These are phyloP conservation scores for Lipomyces sp. DNA, from an alignment of 805 yeast genomes.

Conservation along the genomic window DNA sequence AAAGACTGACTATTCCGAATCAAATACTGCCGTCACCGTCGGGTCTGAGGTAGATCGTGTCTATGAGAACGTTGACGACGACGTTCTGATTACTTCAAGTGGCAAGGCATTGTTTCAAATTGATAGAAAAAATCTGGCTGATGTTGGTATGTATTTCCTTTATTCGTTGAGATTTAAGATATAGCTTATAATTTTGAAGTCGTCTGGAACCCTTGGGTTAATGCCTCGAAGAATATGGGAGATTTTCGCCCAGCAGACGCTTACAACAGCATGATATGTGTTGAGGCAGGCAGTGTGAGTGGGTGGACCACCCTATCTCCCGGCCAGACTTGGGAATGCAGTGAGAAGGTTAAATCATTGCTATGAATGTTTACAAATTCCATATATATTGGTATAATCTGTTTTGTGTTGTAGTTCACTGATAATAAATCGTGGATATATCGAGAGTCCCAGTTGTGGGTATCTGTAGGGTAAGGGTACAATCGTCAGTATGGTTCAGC, in stretches of 20 bases:
- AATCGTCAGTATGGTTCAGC: background rate
- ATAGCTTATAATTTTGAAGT: conserved; percentile 56
- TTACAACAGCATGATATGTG: conserved; percentile 84
- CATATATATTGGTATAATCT: background rate
- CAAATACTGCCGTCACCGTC: conserved; percentile 41
- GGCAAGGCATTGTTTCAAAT: conserved; percentile 75
- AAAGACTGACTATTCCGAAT: conserved; percentile 51
- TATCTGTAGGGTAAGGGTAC: background rate
- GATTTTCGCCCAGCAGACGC: conserved; percentile 90
- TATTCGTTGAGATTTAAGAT: background rate
- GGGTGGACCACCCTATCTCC: conserved; percentile 66
- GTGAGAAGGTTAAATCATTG: conserved; percentile 55
- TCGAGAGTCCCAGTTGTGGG: background rate
- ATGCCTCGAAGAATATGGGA: conserved; percentile 78
- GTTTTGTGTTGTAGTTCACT: background rate
- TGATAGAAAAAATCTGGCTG: conserved; percentile 64
- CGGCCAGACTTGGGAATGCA: conserved; percentile 77
- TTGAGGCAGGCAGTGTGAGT: conserved; percentile 90
- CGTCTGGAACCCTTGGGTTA: conserved; percentile 98
- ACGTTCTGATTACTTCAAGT: conserved; percentile 66
- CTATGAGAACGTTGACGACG: conserved; percentile 63
- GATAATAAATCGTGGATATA: background rate
- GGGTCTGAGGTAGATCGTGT: conserved; percentile 79
- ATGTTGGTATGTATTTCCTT: conserved; percentile 45
- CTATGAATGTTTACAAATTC: conserved; percentile 20